A percentile compares a stretch with the other conserved stretches of the same genome.
These are phyloP conservation scores for Chenopodium quinoa DNA, from an alignment of 148 eudicot species.

Conservation along the genomic window DNA sequence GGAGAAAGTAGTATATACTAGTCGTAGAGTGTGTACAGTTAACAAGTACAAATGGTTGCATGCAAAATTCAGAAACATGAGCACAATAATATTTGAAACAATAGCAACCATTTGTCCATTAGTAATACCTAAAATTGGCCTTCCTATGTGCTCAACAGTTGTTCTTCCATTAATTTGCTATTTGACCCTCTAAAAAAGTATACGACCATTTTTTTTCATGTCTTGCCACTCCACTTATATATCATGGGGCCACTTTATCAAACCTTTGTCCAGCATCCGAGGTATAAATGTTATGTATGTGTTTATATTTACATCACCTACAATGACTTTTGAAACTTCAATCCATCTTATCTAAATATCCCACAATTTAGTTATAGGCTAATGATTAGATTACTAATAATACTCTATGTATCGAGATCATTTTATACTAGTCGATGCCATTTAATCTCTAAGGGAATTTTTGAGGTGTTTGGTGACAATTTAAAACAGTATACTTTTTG, in stretches of 20 bases:
- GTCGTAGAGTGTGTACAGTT: background rate
- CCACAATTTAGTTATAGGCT: background rate
- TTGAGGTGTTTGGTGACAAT: no score
- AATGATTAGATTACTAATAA: no score
- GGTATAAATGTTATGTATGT: background rate
- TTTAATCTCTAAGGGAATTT: no score
- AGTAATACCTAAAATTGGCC: background rate
- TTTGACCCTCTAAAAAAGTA: background rate
- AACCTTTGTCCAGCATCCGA: background rate
- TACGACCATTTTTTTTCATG: background rate
- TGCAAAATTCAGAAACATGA: background rate
- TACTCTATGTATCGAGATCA: no score
- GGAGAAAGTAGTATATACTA: no score
- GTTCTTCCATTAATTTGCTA: conserved; percentile 5
- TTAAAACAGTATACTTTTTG: no score
- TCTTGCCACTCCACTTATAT: background rate
- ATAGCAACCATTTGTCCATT: background rate
- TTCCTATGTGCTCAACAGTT: background rate
- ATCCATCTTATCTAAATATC: background rate
- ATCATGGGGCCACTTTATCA: background rate
- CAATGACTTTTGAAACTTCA: background rate
- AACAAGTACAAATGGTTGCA: background rate
- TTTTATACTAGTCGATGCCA: no score
- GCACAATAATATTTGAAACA: background rate
- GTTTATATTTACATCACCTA: background rate